These are phyloP conservation scores for Cnidoscolus chayamansa DNA, from an alignment of 441 rosid genomes.

Conservation along the genomic window DNA sequence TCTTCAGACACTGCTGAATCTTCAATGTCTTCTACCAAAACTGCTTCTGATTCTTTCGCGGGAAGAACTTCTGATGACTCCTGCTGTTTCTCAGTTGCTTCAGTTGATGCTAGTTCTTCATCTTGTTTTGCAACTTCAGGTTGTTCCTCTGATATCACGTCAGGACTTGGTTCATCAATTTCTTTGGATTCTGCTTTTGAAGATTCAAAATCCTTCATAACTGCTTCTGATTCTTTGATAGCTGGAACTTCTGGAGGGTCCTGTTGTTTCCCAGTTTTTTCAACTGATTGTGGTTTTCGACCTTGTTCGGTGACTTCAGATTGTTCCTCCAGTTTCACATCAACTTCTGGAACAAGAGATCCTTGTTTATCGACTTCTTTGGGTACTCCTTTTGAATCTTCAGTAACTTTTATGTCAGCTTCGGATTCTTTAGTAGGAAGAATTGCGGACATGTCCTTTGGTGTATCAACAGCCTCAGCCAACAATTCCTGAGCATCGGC, in stretches of 20 bases:
- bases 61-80: constrained; percentile 14
- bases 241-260: constrained; percentile 11
- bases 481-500: constrained; percentile 26
- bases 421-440: constrained; percentile 15
- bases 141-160: constrained; percentile 27
- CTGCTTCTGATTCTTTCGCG: constrained; percentile 14
- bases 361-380: not conserved
- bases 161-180: constrained; percentile 8
- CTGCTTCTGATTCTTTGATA: constrained; percentile 12
- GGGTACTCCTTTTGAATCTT: not conserved
- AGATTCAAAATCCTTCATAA: not conserved
- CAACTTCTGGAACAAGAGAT: not conserved
- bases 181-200: constrained; percentile 16
- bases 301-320: constrained; percentile 19
- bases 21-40: not conserved
- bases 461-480: constrained; percentile 18
- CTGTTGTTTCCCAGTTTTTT: constrained; percentile 1
- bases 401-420: not conserved
- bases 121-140: constrained; percentile 21
- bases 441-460: constrained; percentile 16
- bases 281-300: constrained; percentile 20
- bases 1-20: not conserved
- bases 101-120: constrained; percentile 13
- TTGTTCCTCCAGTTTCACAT: constrained; percentile 23
- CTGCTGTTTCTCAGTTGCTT: not conserved